These are phyloP conservation scores for Orbilia javanica DNA, from an alignment of 2,329 filamentous ascomycete species.

Conservation along the genomic window DNA sequence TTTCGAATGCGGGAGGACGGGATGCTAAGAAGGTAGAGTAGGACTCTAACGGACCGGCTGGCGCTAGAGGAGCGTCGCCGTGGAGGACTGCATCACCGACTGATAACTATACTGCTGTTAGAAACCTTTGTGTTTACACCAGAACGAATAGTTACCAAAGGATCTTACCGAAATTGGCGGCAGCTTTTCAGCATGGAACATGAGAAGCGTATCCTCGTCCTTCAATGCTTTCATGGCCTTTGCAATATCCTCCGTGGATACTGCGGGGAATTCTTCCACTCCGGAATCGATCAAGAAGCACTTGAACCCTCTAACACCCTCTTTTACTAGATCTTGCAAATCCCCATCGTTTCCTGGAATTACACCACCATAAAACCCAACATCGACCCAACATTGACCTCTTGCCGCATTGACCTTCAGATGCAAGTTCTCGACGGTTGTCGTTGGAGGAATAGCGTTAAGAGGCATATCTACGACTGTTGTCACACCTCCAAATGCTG, in stretches of 20 bases:
- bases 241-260: conserved; percentile 82
- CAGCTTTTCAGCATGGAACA: conserved; percentile 99
- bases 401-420: conserved; percentile 87
- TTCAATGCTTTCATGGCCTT: conserved; percentile 85
- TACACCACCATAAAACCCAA: conserved; percentile 97
- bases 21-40: conserved; percentile 95
- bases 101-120: conserved; percentile 67
- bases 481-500: conserved; percentile 94
- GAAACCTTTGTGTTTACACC: background rate
- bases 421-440: conserved; percentile 82
- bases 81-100: conserved; percentile 81
- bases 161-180: conserved; percentile 75
- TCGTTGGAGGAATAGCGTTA: conserved; percentile 96
- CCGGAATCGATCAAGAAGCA: conserved; percentile 97
- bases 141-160: background rate
- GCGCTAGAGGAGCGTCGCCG: conserved; percentile 77
- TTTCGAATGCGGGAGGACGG: conserved; percentile 89
- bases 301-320: conserved; percentile 94
- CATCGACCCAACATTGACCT: conserved; percentile 96
- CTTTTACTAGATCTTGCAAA: conserved; percentile 82
- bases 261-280: conserved; percentile 95
- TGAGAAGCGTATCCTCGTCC: conserved; percentile 80
- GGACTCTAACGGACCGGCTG: conserved; percentile 77
- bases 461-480: conserved; percentile 98
- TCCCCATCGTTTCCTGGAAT: conserved; percentile 88